A percentile compares a stretch with the other conserved stretches of the same genome.
Evolutionary conservation across 768 basidiomycete genomes (phyloP).

Genomic region (Trametes cubensis): DNA sequence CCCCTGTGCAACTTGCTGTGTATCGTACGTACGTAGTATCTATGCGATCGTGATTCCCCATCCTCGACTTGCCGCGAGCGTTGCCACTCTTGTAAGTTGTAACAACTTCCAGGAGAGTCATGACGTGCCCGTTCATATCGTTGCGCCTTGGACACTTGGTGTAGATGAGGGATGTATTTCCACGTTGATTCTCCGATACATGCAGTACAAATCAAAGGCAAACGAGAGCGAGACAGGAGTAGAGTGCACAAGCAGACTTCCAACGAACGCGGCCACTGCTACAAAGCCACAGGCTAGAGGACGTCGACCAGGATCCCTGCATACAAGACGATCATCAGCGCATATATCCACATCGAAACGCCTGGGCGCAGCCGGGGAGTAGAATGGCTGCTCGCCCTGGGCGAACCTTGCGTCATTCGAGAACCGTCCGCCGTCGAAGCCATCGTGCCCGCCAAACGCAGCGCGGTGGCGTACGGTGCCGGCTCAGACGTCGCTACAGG

Average conservation of each 20-base stretch:
- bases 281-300: not conserved
- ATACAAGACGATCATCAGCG: conserved; percentile 11
- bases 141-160: too few species aligned
- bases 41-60: not conserved
- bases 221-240: not conserved
- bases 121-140: too few species aligned
- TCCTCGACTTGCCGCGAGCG: not conserved
- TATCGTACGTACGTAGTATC: conserved; percentile 12
- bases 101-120: too few species aligned
- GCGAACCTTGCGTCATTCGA: conserved; percentile 16
- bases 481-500: conserved; percentile 11
- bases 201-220: not conserved
- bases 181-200: not conserved
- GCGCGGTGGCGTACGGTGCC: conserved; percentile 5
- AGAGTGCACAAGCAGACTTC: too few species aligned
- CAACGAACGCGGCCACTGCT: not conserved
- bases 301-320: conserved; percentile 3
- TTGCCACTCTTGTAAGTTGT: not conserved
- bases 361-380: not conserved
- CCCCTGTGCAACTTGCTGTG: conserved; percentile 13
- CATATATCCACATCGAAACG: conserved; percentile 1
- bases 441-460: not conserved
- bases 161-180: too few species aligned
- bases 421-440: not conserved
- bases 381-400: conserved; percentile 4